Evolutionary conservation across 371 early-diverging fungal species (phyloP).

Genomic region (Apophysomyces sp.): DNA sequence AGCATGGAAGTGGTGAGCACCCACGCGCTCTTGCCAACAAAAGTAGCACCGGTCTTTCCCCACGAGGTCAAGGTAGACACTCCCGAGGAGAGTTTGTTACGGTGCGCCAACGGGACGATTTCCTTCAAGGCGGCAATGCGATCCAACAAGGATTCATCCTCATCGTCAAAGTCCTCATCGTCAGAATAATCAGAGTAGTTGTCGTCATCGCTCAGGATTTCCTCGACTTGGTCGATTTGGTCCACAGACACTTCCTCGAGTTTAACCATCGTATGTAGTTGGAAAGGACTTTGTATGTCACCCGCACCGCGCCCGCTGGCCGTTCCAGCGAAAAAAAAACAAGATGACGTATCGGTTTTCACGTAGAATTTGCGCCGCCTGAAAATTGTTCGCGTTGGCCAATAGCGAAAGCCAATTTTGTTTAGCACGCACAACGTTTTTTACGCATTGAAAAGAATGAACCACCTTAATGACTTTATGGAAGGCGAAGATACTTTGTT

Average conservation of each 20-base stretch:
- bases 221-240: constrained; percentile 36
- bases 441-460: no score
- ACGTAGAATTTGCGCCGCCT: background rate
- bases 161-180: constrained; percentile 51
- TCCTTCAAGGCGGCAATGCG: constrained; percentile 75
- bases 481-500: no score
- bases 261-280: constrained; percentile 43
- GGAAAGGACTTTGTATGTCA: background rate
- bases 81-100: constrained; percentile 54
- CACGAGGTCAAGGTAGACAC: constrained; percentile 53
- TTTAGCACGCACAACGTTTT: no score
- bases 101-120: constrained; percentile 70
- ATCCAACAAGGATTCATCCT: constrained; percentile 68
- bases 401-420: no score
- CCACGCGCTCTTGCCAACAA: constrained; percentile 79
- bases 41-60: constrained; percentile 56
- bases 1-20: constrained; percentile 80
- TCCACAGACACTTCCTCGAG: constrained; percentile 54
- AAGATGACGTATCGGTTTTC: background rate
- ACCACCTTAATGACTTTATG: no score
- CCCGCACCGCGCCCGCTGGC: background rate
- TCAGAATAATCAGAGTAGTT: constrained; percentile 60
- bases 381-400: no score
- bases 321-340: background rate
- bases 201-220: constrained; percentile 48